phyloP scores from a whole-genome alignment of 768 basidiomycete genomes.

The Naganishia friedmannii region DNA sequence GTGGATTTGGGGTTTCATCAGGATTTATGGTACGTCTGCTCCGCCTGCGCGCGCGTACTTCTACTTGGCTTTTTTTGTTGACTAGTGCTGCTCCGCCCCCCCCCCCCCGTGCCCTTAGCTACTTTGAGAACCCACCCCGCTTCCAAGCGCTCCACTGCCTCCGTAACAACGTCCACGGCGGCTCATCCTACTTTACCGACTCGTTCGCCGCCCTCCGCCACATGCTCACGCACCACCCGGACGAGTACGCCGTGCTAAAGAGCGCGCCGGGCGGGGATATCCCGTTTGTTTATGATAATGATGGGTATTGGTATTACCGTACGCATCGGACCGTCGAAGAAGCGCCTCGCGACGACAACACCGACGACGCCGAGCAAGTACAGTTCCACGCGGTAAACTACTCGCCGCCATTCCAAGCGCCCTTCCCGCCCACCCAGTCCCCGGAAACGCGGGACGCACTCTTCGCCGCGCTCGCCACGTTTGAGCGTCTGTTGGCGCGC shows the following conservation, averaged over 20 bases:
- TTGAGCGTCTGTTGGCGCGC: constrained; percentile 62
- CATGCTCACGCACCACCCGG: constrained; percentile 57
- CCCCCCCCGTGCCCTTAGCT: no score
- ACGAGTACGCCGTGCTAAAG: constrained; percentile 62
- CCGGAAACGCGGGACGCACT: constrained; percentile 29
- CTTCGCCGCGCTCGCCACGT: constrained; percentile 59
- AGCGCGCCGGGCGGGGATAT: constrained; percentile 63
- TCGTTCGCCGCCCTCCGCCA: constrained; percentile 63
- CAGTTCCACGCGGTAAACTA: constrained; percentile 74
- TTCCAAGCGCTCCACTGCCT: constrained; percentile 91
- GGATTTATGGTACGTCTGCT: constrained; percentile 73
- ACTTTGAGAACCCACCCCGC: constrained; percentile 84
- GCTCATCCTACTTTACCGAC: constrained; percentile 82
- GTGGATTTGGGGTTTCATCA: constrained; percentile 82
- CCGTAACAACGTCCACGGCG: constrained; percentile 76
- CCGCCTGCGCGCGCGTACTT: background rate
- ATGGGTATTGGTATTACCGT: constrained; percentile 73
- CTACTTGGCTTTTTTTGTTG: no score
- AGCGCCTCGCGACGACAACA: background rate
- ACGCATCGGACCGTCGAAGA: constrained; percentile 75
- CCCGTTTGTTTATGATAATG: constrained; percentile 88
- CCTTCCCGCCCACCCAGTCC: constrained; percentile 58
- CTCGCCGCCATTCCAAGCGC: constrained; percentile 91
- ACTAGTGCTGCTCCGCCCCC: no score
- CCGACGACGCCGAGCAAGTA: background rate